phyloP scores from a whole-genome alignment of 306 rosid species.

The Lathyrus oleraceus region DNA sequence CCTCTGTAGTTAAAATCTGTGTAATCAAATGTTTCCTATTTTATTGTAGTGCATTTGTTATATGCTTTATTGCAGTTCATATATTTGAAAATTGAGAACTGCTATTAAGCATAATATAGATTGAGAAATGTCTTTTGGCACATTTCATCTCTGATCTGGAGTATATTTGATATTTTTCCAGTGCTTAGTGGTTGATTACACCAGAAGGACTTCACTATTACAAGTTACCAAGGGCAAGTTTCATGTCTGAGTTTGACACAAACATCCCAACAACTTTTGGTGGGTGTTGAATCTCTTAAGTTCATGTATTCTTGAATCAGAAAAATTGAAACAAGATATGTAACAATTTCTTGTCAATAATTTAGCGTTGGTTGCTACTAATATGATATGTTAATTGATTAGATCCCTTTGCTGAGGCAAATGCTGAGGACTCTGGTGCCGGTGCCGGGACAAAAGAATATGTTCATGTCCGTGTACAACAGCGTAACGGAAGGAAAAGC shows the following conservation, averaged over 20 bases:
- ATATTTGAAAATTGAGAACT: background rate
- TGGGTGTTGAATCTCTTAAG: conserved; percentile 25
- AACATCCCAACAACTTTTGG: conserved; percentile 50
- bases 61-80: background rate
- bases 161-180: conserved; percentile 13
- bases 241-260: conserved; percentile 60
- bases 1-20: background rate
- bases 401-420: conserved; percentile 69
- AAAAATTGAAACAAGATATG: background rate
- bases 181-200: conserved; percentile 36
- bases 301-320: background rate
- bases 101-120: background rate
- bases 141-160: conserved; percentile 11
- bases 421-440: conserved; percentile 65
- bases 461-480: conserved; percentile 59
- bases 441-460: conserved; percentile 59
- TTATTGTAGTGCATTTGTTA: background rate
- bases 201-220: conserved; percentile 23
- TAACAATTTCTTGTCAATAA: background rate
- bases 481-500: conserved; percentile 65
- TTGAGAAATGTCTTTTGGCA: background rate
- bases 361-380: conserved; percentile 13
- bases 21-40: background rate
- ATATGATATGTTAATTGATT: conserved; percentile 29
- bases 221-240: conserved; percentile 41